Evolutionary conservation across 345 rosid species (phyloP).

Genomic region (Eucalyptus shirleyi): DNA sequence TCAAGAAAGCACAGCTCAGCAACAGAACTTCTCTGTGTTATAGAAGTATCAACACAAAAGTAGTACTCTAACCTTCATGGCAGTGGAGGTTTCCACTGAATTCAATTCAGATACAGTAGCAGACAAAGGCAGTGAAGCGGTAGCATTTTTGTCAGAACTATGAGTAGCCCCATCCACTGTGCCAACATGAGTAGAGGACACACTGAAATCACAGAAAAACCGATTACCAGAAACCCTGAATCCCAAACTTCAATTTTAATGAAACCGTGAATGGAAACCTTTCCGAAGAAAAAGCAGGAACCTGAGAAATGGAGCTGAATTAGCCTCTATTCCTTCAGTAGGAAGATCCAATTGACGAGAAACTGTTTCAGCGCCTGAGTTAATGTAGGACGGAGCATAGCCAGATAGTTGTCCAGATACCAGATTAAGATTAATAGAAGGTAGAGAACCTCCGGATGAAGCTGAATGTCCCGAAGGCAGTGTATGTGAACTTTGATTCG

Average conservation of each 20-base stretch:
- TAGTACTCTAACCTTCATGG: conserved; percentile 29
- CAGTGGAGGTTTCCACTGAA: conserved; percentile 29
- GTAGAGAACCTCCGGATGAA: conserved; percentile 33
- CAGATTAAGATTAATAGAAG: conserved; percentile 34
- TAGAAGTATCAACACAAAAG: not conserved
- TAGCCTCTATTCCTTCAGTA: conserved; percentile 47
- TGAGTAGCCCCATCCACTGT: conserved; percentile 32
- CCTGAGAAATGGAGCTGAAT: conserved; percentile 48
- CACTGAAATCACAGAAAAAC: conserved; percentile 17
- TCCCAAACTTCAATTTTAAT: not conserved
- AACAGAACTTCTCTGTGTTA: not conserved
- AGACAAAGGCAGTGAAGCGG: conserved; percentile 31
- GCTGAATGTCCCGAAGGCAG: conserved; percentile 37
- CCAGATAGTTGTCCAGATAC: conserved; percentile 42
- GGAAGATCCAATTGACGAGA: conserved; percentile 49
- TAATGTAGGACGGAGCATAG: conserved; percentile 33
- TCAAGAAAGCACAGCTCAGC: conserved; percentile 17
- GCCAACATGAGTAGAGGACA: conserved; percentile 38
- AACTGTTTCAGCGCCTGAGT: conserved; percentile 36
- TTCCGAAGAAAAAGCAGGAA: not conserved
- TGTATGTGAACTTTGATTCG: conserved; percentile 50
- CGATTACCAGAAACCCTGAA: not conserved
- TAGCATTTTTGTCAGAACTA: conserved; percentile 31
- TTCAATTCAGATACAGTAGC: conserved; percentile 35
- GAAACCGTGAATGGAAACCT: not conserved